These are phyloP conservation scores for Penicillium daleae DNA, from an alignment of 495 filamentous ascomycete genomes.

Conservation along the genomic window DNA sequence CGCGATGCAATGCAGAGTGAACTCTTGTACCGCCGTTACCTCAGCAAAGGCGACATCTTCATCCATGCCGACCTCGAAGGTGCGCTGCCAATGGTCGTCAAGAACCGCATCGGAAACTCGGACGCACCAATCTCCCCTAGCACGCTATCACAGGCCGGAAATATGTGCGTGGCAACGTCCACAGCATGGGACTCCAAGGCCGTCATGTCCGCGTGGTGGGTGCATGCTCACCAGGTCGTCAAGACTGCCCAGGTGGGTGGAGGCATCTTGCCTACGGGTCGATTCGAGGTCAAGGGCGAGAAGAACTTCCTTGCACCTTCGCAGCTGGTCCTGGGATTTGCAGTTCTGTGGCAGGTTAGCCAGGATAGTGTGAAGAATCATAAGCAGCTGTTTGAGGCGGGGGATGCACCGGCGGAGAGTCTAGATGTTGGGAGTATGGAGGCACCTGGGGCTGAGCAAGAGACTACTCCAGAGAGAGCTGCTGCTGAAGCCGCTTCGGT, in stretches of 20 bases:
- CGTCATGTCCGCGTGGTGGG: conserved; percentile 95
- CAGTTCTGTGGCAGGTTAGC: conserved; percentile 83
- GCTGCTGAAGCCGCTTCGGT: conserved; percentile 12
- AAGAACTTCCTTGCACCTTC: conserved; percentile 92
- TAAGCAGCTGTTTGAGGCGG: conserved; percentile 62
- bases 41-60: conserved; percentile 88
- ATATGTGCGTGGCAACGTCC: conserved; percentile 78
- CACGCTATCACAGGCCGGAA: conserved; percentile 88
- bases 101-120: conserved; percentile 73
- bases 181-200: conserved; percentile 95
- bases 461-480: conserved; percentile 1
- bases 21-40: conserved; percentile 79
- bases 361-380: conserved; percentile 84
- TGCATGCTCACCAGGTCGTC: conserved; percentile 80
- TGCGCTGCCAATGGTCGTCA: conserved; percentile 80
- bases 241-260: conserved; percentile 82
- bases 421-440: conserved; percentile 11
- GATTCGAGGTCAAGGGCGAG: conserved; percentile 78
- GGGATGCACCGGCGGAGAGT: conserved; percentile 34
- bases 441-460: conserved; percentile 4
- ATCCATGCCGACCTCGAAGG: conserved; percentile 89
- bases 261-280: conserved; percentile 68
- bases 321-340: conserved; percentile 85
- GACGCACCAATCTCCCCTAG: conserved; percentile 89
- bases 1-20: conserved; percentile 91